Evolutionary conservation across 371 early-diverging fungal species (phyloP).

Genomic region (Mortierella sp.): DNA sequence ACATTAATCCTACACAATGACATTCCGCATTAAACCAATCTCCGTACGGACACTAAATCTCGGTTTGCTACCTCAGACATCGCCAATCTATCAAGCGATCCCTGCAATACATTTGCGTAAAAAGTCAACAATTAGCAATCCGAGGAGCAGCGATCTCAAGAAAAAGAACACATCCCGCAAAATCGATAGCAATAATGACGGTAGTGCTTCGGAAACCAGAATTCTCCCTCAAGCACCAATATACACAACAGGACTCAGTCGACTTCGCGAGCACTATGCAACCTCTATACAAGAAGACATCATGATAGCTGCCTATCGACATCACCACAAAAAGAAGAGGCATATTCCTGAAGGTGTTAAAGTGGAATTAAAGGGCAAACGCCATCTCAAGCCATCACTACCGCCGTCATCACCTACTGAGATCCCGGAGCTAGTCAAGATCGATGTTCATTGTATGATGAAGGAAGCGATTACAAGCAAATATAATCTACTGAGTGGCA

Average conservation of each 20-base stretch:
- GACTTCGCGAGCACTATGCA: conserved; percentile 88
- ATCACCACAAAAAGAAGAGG: conserved; percentile 60
- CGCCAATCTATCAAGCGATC: conserved; percentile 31
- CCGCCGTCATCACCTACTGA: conserved; percentile 62
- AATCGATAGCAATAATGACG: neutral
- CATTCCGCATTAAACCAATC: conserved; percentile 15
- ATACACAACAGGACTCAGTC: conserved; percentile 63
- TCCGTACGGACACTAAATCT: conserved; percentile 29
- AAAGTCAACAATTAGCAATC: conserved; percentile 23
- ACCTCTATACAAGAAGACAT: conserved; percentile 87
- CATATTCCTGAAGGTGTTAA: conserved; percentile 36
- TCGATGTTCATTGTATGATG: conserved; percentile 83
- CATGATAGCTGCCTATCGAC: conserved; percentile 86
- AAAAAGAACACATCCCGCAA: conserved; percentile 6
- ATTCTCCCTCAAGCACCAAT: conserved; percentile 26
- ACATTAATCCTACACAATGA: conserved; percentile 1
- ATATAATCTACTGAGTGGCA: conserved; percentile 86
- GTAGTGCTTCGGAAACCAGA: neutral
- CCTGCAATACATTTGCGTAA: conserved; percentile 26
- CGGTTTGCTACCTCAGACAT: conserved; percentile 38
- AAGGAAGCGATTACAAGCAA: conserved; percentile 91
- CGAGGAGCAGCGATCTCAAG: conserved; percentile 16
- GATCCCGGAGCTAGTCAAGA: conserved; percentile 75
- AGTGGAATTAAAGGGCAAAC: conserved; percentile 67
- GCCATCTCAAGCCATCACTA: conserved; percentile 68